Conservation (phyloP, 176 grass and related monocot species). For the Avena insularis region DNA sequence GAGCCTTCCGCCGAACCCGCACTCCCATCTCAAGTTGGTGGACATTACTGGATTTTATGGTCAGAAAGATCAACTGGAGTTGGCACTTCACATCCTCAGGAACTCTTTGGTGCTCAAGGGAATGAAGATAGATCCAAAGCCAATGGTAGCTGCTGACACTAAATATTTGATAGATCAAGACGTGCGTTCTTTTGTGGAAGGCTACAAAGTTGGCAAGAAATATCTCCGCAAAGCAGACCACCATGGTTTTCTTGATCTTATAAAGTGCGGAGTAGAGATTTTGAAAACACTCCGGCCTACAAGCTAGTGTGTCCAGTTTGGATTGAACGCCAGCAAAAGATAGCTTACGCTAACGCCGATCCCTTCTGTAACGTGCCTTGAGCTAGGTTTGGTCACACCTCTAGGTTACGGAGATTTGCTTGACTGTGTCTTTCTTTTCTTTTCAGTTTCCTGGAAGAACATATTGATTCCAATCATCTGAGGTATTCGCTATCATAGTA, state of each 20-base stretch:
- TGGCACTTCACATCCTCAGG: not conserved
- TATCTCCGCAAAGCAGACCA: not conserved
- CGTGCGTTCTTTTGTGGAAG: slow-evolving; percentile 2
- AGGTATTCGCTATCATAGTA: not conserved
- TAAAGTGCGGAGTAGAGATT: not conserved
- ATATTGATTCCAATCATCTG: no score
- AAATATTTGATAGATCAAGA: not conserved
- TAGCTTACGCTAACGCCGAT: not conserved
- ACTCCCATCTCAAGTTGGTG: slow-evolving; percentile 2
- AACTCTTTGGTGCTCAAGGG: not conserved
- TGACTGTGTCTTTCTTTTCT: no score
- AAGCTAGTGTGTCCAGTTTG: not conserved
- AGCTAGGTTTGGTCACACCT: not conserved
- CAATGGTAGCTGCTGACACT: not conserved
- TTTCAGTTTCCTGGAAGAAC: no score
- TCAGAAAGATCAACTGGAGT: slow-evolving; percentile 10
- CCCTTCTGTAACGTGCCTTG: not conserved
- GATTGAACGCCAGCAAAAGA: not conserved
- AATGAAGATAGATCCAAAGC: slow-evolving; percentile 5
- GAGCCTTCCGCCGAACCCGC: not conserved
- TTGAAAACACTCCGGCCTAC: not conserved
- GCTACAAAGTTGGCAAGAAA: not conserved
- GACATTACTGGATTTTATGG: not conserved
- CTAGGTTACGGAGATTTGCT: no score
- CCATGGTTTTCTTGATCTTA: not conserved